Percentiles rank a stretch among this genome's conserved stretches.
Evolutionary conservation across 768 basidiomycete genomes (phyloP).

Genomic region (Lactifluus subvellereus): DNA sequence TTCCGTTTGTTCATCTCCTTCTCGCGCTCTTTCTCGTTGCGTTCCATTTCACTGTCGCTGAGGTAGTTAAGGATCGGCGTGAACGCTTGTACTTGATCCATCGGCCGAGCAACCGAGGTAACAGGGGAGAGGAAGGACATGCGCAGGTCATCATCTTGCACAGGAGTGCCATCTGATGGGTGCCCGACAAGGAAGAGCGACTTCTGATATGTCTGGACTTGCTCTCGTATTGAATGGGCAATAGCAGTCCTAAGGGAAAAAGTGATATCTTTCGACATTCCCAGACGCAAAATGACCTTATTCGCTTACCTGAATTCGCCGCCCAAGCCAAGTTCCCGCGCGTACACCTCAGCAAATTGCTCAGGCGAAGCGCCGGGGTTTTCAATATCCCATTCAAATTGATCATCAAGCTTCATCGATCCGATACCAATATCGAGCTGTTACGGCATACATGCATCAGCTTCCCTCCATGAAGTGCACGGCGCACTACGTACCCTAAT

Average conservation of each 20-base stretch:
- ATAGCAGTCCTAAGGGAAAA: slow-evolving; percentile 69
- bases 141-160: slow-evolving; percentile 89
- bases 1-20: slow-evolving; percentile 84
- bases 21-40: slow-evolving; percentile 88
- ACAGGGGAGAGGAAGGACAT: slow-evolving; percentile 85
- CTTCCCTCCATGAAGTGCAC: not conserved
- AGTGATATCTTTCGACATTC: not conserved
- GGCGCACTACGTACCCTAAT: slow-evolving; percentile 63
- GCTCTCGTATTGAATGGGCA: slow-evolving; percentile 92
- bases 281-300: not conserved
- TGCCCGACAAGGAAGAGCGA: slow-evolving; percentile 89
- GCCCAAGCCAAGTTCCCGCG: slow-evolving; percentile 78
- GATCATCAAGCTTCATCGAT: slow-evolving; percentile 87
- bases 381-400: slow-evolving; percentile 96
- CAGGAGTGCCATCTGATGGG: slow-evolving; percentile 66
- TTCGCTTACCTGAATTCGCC: slow-evolving; percentile 85
- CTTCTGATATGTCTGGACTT: slow-evolving; percentile 87
- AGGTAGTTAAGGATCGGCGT: slow-evolving; percentile 89
- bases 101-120: slow-evolving; percentile 59
- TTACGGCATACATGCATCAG: slow-evolving; percentile 1
- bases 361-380: slow-evolving; percentile 79
- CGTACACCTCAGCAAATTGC: slow-evolving; percentile 84
- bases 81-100: slow-evolving; percentile 71
- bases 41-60: slow-evolving; percentile 82
- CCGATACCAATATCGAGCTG: slow-evolving; percentile 96